These are phyloP conservation scores for Pyrus communis DNA, from an alignment of 306 rosid genomes.

Conservation along the genomic window DNA sequence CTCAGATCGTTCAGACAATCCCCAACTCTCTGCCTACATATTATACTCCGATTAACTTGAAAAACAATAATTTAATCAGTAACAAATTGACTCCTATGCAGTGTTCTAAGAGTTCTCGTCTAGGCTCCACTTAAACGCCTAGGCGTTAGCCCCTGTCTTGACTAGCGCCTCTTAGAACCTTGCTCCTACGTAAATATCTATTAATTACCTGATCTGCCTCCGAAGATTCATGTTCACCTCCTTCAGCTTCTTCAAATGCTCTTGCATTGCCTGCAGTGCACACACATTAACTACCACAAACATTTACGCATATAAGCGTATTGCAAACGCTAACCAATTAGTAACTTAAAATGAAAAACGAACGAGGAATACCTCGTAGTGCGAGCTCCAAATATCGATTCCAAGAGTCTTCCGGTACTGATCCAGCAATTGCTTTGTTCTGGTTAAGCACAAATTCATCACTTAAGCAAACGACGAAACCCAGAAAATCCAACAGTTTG, in stretches of 20 bases:
- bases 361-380: slow-evolving; percentile 46
- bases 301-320: background rate
- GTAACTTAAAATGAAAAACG: background rate
- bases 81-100: background rate
- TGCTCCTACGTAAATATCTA: background rate
- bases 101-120: no score
- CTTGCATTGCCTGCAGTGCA: slow-evolving; percentile 57
- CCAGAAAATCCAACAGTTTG: background rate
- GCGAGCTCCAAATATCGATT: slow-evolving; percentile 68
- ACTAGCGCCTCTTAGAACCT: no score
- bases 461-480: background rate
- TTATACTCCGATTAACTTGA: background rate
- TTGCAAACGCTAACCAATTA: no score
- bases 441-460: background rate
- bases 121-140: no score
- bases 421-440: slow-evolving; percentile 73
- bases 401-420: slow-evolving; percentile 51
- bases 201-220: slow-evolving; percentile 56
- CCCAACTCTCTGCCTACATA: slow-evolving; percentile 66
- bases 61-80: background rate
- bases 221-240: slow-evolving; percentile 64
- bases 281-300: background rate
- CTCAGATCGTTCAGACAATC: slow-evolving; percentile 49
- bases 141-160: no score
- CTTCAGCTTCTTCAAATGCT: slow-evolving; percentile 45